These are phyloP conservation scores for Zygosaccharomyces lentus DNA, from an alignment of 805 yeast species.

Conservation along the genomic window DNA sequence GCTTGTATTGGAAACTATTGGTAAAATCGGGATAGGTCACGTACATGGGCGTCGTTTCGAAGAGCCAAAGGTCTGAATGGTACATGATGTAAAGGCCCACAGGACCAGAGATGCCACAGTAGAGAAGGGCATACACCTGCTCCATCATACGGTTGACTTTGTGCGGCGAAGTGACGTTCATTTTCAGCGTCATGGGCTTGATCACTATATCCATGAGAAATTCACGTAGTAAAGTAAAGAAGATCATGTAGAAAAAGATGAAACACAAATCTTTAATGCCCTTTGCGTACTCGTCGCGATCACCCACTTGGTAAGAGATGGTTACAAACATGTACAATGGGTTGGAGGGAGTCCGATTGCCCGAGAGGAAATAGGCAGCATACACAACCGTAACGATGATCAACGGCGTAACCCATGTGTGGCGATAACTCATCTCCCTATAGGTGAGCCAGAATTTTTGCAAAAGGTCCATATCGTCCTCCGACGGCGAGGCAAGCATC, in stretches of 20 bases:
- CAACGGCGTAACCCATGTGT: slow-evolving; percentile 71
- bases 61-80: slow-evolving; percentile 80
- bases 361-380: slow-evolving; percentile 48
- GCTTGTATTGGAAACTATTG: slow-evolving; percentile 65
- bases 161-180: slow-evolving; percentile 35
- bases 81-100: slow-evolving; percentile 87
- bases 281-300: slow-evolving; percentile 71
- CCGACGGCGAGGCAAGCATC: slow-evolving; percentile 31
- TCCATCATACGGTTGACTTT: slow-evolving; percentile 84
- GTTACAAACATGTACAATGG: slow-evolving; percentile 59
- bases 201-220: slow-evolving; percentile 80
- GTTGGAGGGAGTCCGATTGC: slow-evolving; percentile 55
- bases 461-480: slow-evolving; percentile 50
- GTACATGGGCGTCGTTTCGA: slow-evolving; percentile 80
- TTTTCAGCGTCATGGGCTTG: slow-evolving; percentile 65
- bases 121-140: slow-evolving; percentile 80
- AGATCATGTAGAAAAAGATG: slow-evolving; percentile 73
- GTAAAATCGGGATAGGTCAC: slow-evolving; percentile 76
- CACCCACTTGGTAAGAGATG: slow-evolving; percentile 59
- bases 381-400: slow-evolving; percentile 43
- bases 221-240: slow-evolving; percentile 88
- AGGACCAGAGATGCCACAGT: slow-evolving; percentile 78
- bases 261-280: slow-evolving; percentile 80
- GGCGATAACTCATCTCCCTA: slow-evolving; percentile 52
- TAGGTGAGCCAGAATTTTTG: slow-evolving; percentile 54